phyloP scores from a whole-genome alignment of 2,329 filamentous ascomycete species.

The Paecilomyces fulvus region DNA sequence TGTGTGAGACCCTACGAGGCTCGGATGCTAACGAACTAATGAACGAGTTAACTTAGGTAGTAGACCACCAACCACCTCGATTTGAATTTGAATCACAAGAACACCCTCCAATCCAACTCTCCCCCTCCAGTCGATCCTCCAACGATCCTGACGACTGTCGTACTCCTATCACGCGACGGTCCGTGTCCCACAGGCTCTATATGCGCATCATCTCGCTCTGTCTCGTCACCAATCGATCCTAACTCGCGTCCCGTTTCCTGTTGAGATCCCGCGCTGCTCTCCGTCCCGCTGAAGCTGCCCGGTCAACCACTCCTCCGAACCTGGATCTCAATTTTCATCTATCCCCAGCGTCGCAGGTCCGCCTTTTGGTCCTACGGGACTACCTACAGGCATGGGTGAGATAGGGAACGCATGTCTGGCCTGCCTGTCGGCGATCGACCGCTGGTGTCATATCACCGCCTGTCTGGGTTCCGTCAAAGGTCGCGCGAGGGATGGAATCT shows the following conservation, averaged over 20 bases:
- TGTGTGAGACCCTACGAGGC: background rate
- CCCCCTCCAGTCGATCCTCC: constrained; percentile 3
- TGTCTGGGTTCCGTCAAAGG: constrained; percentile 44
- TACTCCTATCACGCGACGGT: constrained; percentile 18
- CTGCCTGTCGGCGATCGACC: constrained; percentile 33
- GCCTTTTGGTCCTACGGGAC: constrained; percentile 18
- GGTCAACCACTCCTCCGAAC: background rate
- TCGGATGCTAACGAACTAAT: background rate
- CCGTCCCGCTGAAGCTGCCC: constrained; percentile 1
- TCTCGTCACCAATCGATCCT: constrained; percentile 10
- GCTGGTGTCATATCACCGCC: constrained; percentile 37
- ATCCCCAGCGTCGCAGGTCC: constrained; percentile 1
- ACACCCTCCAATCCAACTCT: constrained; percentile 4
- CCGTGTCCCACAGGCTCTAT: constrained; percentile 16
- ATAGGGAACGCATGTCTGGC: constrained; percentile 33
- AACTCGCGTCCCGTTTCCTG: background rate
- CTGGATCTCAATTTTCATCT: constrained; percentile 1
- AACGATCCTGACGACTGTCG: background rate
- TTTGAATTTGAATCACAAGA: constrained; percentile 7
- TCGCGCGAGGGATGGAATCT: constrained; percentile 70
- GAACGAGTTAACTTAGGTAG: background rate
- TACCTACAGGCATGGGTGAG: constrained; percentile 27
- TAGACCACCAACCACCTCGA: background rate
- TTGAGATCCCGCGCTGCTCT: background rate
- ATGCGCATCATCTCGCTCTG: constrained; percentile 11